Base-by-base conservation (phyloP, 1,139 yeast species). In the Torulaspora pretoriensis region DNA sequence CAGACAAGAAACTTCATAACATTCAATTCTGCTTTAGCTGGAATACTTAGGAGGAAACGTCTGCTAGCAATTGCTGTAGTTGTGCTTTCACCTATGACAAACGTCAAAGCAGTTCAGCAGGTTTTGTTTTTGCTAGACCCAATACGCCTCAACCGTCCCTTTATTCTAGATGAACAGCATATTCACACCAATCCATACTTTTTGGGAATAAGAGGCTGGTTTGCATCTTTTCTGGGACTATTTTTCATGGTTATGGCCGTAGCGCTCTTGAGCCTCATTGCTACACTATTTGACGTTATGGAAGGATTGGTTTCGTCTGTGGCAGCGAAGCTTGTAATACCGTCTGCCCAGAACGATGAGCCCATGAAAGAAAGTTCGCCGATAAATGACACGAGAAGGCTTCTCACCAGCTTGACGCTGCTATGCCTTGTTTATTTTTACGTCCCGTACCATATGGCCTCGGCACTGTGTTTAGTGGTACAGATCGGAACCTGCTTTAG, bases 381-480 rank as follows among this genome's bases (percentile, higher is more conserved):
- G 9, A 7, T 26, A 37, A 34, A 14, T 44, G 38, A 40, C 48
- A 35, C 51, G 43, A 25, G 16, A 29, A 26, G 45, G 32, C n/a
- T 38, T 6, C 8, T 69, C 3, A 71, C 72, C 2, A 64, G 73
- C 0, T 42, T 70, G 1, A 19, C 74, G 1, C 53, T 81, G 23
- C 45, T 72, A 10, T 46, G 64, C 0, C 58, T 70, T 19, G 83
- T 84, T 4, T 69, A 82, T 24, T 64, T 80, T 30, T 81, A 80
- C 58, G 68, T 86, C 22, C 96, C 96, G 0, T 88, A 81, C 58
- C 96, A 88, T 61, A 74, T 87, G 58, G 89, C 86, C 0, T 86
- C 74, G 57, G 66, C 81, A 10, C 71, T 84, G 6, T 73, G 83
- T 38, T 70, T 79, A 46, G 24, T 80, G 16, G 70, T 80, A 1